Evolutionary conservation across 1,139 yeast species (phyloP).

Genomic region (Hansenula sp.): DNA sequence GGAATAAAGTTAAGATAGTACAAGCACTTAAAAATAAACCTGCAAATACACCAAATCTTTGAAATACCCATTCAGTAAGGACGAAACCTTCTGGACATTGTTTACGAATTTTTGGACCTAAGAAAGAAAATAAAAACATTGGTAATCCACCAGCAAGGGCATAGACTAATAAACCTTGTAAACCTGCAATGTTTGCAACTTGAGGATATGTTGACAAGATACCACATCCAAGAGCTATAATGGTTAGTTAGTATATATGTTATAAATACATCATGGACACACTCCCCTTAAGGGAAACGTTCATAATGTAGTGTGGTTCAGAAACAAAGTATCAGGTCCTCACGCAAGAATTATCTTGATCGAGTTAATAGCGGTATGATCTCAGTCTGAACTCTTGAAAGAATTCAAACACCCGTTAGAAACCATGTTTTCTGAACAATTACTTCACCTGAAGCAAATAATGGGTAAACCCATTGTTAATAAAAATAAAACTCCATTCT

Average conservation of each 20-base stretch:
- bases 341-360: slow-evolving; percentile 77
- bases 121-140: slow-evolving; percentile 69
- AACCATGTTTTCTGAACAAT: slow-evolving; percentile 10
- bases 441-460: slow-evolving; percentile 17
- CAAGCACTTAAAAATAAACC: slow-evolving; percentile 75
- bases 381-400: slow-evolving; percentile 58
- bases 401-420: slow-evolving; percentile 46
- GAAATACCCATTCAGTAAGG: slow-evolving; percentile 91
- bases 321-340: slow-evolving; percentile 46
- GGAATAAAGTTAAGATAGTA: slow-evolving; percentile 79
- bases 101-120: slow-evolving; percentile 77
- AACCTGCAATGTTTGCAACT: slow-evolving; percentile 80
- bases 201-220: slow-evolving; percentile 80
- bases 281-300: too few relatives aligned
- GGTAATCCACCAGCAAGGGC: slow-evolving; percentile 82
- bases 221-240: slow-evolving; percentile 80
- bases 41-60: slow-evolving; percentile 68
- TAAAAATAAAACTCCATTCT: too few relatives aligned
- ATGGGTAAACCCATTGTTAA: too few relatives aligned
- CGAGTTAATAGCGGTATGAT: slow-evolving; percentile 75
- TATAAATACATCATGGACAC: too few relatives aligned
- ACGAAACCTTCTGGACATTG: slow-evolving; percentile 90
- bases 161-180: slow-evolving; percentile 84
- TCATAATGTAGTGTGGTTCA: too few relatives aligned
- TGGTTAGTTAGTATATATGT: too few relatives aligned